Evolutionary conservation across 345 rosid genomes (phyloP).

Genomic region (Eucalyptus tenuipes): DNA sequence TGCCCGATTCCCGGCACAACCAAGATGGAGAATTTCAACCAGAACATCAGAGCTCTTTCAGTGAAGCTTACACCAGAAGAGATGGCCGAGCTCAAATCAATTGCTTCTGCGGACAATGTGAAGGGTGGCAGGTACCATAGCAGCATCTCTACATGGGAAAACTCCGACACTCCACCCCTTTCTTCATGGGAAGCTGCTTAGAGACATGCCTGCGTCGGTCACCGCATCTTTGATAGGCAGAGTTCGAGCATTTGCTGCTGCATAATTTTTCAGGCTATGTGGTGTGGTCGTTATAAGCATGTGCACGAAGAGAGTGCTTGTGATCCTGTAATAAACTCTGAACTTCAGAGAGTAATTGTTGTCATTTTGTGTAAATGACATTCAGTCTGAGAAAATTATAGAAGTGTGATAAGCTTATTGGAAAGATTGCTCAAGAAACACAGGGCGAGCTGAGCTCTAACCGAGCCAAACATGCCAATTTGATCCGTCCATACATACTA

Average conservation of each 20-base stretch:
- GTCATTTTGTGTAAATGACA: neutral
- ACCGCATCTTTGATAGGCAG: neutral
- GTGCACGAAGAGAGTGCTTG: neutral
- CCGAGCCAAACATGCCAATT: neutral
- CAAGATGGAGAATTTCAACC: too few relatives aligned
- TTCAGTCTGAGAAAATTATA: neutral
- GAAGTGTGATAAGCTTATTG: neutral
- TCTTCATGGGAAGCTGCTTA: slow-evolving; percentile 29
- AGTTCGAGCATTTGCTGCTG: neutral
- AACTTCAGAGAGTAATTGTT: neutral
- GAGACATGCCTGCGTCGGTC: neutral
- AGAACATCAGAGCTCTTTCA: too few relatives aligned
- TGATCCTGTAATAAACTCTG: too few relatives aligned
- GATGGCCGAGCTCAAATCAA: too few relatives aligned
- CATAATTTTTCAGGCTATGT: neutral
- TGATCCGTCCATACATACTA: too few relatives aligned
- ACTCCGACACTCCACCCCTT: neutral
- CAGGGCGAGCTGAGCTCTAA: too few relatives aligned
- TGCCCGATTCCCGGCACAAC: too few relatives aligned
- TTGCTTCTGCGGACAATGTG: too few relatives aligned
- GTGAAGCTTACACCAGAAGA: too few relatives aligned
- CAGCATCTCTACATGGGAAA: too few relatives aligned
- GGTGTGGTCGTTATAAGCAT: neutral
- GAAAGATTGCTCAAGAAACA: neutral
- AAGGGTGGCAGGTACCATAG: too few relatives aligned